Percentiles rank a stretch among this genome's conserved stretches.
Evolutionary conservation across 2,329 filamentous ascomycete genomes (phyloP).

Genomic region (Neofusicoccum kwambonambiense): DNA sequence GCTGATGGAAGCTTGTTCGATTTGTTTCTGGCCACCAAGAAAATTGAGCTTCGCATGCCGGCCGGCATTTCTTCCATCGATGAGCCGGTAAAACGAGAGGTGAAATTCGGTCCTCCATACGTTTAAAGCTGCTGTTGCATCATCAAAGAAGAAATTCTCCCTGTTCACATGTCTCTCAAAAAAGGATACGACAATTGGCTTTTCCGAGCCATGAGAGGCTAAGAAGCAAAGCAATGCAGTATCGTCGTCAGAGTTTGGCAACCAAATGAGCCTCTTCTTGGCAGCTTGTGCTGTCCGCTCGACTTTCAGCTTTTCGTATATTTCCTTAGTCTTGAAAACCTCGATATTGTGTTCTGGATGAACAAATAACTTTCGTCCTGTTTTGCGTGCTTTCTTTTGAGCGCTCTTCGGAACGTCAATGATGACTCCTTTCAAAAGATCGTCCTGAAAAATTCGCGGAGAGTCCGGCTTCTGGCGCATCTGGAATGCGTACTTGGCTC

Average conservation of each 20-base stretch:
- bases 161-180: background rate
- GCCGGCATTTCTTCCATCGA: no score
- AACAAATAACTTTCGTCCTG: background rate
- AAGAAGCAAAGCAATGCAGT: background rate
- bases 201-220: background rate
- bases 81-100: background rate
- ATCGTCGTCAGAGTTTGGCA: background rate
- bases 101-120: background rate
- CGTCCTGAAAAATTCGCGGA: background rate
- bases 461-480: no score
- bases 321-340: background rate
- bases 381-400: background rate
- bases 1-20: slow-evolving; percentile 23
- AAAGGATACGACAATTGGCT: background rate
- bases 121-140: background rate
- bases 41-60: no score
- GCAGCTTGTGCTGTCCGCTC: background rate
- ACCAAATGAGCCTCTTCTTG: background rate
- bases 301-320: background rate
- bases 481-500: no score
- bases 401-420: background rate
- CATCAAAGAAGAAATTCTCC: background rate
- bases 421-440: background rate
- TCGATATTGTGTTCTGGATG: no score
- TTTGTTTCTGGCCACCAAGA: background rate